Conservation (phyloP, 371 early-diverging fungal genomes). For the Apophysomyces sp. region DNA sequence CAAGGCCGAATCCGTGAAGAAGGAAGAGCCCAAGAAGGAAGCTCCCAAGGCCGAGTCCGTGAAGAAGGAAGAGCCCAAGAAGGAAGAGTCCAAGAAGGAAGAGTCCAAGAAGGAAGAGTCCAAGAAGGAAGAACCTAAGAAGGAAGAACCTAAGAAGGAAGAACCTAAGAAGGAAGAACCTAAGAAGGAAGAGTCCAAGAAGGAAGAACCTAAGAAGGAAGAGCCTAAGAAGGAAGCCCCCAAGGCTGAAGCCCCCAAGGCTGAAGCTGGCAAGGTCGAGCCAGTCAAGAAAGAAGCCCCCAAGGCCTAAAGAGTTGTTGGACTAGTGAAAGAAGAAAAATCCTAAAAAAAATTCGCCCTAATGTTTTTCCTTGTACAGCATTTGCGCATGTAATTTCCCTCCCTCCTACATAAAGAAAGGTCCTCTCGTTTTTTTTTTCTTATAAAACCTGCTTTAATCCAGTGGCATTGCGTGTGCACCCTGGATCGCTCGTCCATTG, state of each 20-base stretch:
- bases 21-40: background rate
- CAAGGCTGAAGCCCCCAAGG: conserved; percentile 10
- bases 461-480: too few relatives aligned
- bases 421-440: background rate
- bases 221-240: conserved; percentile 14
- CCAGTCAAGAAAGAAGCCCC: background rate
- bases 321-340: background rate
- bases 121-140: conserved; percentile 17
- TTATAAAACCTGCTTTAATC: too few relatives aligned
- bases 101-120: conserved; percentile 7
- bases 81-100: conserved; percentile 12
- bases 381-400: background rate
- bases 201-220: conserved; percentile 10
- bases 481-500: too few relatives aligned
- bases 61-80: conserved; percentile 3
- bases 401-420: background rate
- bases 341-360: background rate
- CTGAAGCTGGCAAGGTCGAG: too few relatives aligned
- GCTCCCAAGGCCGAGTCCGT: background rate
- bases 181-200: conserved; percentile 8
- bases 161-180: conserved; percentile 16
- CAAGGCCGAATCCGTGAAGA: conserved; percentile 7
- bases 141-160: conserved; percentile 11
- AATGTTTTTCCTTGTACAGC: background rate
- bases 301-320: background rate